Conservation (phyloP, 164 flowering plant species). For the Cinnamomum micranthum region DNA sequence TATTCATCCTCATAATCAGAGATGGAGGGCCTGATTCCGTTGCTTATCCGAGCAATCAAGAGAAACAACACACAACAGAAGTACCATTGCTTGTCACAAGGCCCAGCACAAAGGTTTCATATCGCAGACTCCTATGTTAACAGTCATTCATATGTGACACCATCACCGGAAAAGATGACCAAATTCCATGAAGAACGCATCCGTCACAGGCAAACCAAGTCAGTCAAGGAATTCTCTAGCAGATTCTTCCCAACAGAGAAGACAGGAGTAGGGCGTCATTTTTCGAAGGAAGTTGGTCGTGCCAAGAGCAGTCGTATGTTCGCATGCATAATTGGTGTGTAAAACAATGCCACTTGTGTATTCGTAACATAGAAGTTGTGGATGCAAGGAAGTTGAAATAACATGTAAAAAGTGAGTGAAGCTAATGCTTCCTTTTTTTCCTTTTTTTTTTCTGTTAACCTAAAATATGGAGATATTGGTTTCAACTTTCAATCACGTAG, state of each 20-base stretch:
- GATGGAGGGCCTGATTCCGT: constrained; percentile 20
- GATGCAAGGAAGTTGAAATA: not conserved
- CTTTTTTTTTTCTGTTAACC: no score
- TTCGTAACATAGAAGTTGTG: not conserved
- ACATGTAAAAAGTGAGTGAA: not conserved
- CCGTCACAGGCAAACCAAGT: constrained; percentile 2
- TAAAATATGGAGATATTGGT: not conserved
- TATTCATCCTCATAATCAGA: not conserved
- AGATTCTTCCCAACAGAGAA: constrained; percentile 6
- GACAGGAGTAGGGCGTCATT: not conserved
- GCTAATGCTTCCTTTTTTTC: no score
- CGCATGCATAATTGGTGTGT: constrained; percentile 9
- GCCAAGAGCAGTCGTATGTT: constrained; percentile 10
- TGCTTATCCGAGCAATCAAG: constrained; percentile 14
- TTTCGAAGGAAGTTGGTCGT: constrained; percentile 1
- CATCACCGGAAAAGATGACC: not conserved
- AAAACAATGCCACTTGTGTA: not conserved
- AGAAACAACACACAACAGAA: constrained; percentile 9
- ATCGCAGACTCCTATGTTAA: not conserved
- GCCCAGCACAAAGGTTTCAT: constrained; percentile 1
- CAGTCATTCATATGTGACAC: not conserved
- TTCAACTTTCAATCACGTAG: not conserved
- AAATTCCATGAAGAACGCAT: not conserved
- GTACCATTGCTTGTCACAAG: constrained; percentile 10
- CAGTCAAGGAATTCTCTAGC: constrained; percentile 1